Evolutionary conservation across 1,284 basidiomycete genomes (phyloP), one percentile per base, ranked within the genome.

Genomic region (Heterobasidion occidentale): DNA sequence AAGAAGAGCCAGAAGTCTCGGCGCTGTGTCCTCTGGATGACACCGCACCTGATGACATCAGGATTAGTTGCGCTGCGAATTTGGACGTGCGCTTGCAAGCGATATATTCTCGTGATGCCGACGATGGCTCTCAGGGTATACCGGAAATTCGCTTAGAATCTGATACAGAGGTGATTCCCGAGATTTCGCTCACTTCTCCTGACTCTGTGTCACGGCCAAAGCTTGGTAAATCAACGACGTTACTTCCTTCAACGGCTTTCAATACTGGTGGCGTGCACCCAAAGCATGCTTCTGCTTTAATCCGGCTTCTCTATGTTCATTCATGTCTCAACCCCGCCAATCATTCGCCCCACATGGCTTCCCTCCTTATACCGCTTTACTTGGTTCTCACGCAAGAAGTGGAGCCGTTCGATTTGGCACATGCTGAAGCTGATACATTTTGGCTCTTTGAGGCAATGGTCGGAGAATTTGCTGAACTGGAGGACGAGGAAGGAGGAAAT

Each of bases 401-500:
- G 0, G 79, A 88, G 17, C 68, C 76, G 0, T 75, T 80, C 56
- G 84, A 88, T 51, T 63, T 78, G 7, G 75, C 78, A 1, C 88
- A 91, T 66, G 77, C 78, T 7, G 89, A 91, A 67, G 88, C 89
- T 1, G 89, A 91, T 62, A 78, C 84, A 0, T 91, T 91, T 68
- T 91, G 88, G 89, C 63, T 89, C 12, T 87, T 91, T 58, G 86
- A 90, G 65, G 78, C 84, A 0, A 74, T 91, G 63, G 71, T 90
- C 1, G 80, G 81, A 20, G 89, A 91, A 64, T 80, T 90, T 55
- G 74, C 80, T 1, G 88, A 89, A 57, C 66, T 91, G 35, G 81
- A 84, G 61, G 85, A 88, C 57, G 80, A 83, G 54, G 82, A 83
- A 48, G 78, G 78, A 12, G 78, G 78, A 3, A 77, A 71, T 47